phyloP scores from a whole-genome alignment of 225 moss, liverwort and hornwort genomes.

The Climacium dendroides region DNA sequence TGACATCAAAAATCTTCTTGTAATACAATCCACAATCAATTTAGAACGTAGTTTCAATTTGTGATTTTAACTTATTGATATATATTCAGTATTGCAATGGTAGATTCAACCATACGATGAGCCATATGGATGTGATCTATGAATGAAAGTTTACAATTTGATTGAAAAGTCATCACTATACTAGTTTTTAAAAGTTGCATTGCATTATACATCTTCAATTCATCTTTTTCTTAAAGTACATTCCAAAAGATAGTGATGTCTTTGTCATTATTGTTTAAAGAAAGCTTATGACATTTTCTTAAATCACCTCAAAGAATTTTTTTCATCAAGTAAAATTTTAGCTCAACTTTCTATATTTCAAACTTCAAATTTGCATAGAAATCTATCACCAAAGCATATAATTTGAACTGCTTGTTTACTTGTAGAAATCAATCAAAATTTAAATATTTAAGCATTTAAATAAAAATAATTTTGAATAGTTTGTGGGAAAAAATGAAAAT shows the following conservation, averaged over 20 bases:
- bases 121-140: background rate
- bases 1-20: fast-evolving
- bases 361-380: background rate
- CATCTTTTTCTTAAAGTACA: no score
- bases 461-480: background rate
- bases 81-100: background rate
- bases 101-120: background rate
- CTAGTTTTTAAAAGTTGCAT: background rate
- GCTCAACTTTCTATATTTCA: background rate
- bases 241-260: background rate
- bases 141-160: background rate
- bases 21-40: background rate
- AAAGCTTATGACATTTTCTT: no score
- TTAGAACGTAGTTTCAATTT: background rate
- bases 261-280: background rate
- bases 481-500: background rate
- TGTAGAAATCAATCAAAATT: background rate
- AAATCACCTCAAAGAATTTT: background rate
- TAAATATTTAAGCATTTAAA: background rate
- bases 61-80: no score
- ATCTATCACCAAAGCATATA: background rate
- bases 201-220: no score
- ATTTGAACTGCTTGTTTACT: no score
- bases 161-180: background rate
- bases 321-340: background rate